These are phyloP conservation scores for Pisolithus thermaeus DNA, from an alignment of 1,284 basidiomycete species.

Conservation along the genomic window DNA sequence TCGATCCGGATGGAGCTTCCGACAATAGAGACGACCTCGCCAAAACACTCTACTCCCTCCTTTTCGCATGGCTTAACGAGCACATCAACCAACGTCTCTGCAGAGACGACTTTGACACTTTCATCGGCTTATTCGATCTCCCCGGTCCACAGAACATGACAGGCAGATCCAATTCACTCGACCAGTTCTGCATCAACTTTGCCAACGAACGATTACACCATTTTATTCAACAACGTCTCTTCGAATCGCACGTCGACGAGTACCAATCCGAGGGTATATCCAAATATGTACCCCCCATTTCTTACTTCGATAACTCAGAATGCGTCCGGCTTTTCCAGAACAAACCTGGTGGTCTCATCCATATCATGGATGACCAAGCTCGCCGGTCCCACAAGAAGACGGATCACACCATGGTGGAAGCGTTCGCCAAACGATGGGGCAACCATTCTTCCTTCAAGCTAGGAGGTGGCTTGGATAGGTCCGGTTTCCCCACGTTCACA, in stretches of 20 bases:
- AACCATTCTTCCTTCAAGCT: conserved; percentile 90
- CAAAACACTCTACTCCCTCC: conserved; percentile 87
- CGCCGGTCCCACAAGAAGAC: conserved; percentile 84
- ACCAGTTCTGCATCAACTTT: conserved; percentile 96
- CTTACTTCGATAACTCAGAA: conserved; percentile 91
- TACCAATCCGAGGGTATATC: conserved; percentile 84
- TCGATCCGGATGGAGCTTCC: conserved; percentile 90
- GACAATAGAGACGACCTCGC: conserved; percentile 93
- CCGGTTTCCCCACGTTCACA: conserved; percentile 84
- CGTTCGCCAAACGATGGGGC: conserved; percentile 90
- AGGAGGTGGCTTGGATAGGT: conserved; percentile 60
- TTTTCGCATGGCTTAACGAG: conserved; percentile 97
- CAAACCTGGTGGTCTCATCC: conserved; percentile 85
- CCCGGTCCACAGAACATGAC: conserved; percentile 91
- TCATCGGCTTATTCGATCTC: conserved; percentile 93
- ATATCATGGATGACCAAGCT: conserved; percentile 98
- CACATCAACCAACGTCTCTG: conserved; percentile 93
- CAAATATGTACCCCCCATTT: conserved; percentile 61
- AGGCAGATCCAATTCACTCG: conserved; percentile 82
- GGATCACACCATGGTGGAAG: conserved; percentile 91
- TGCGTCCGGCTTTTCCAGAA: conserved; percentile 85
- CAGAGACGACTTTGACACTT: conserved; percentile 85
- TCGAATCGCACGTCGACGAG: conserved; percentile 76
- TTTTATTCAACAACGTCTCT: conserved; percentile 77
- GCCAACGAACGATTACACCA: conserved; percentile 88